phyloP scores from a whole-genome alignment of 345 rosid species.

The Hypericum perforatum region DNA sequence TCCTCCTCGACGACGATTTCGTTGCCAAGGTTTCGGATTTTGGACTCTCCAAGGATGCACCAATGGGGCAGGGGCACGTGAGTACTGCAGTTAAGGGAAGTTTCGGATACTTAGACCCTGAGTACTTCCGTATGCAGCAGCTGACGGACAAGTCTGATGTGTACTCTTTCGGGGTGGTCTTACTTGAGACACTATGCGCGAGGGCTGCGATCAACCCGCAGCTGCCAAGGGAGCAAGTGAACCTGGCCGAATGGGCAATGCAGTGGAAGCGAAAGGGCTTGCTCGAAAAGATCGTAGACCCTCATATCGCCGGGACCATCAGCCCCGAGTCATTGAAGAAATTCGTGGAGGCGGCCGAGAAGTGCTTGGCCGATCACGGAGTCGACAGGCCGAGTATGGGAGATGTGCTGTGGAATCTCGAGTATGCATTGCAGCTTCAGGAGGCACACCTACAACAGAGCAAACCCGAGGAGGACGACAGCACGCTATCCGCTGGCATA shows the following conservation, averaged over 20 bases:
- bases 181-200: constrained; percentile 94
- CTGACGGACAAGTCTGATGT: constrained; percentile 95
- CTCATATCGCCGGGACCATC: constrained; percentile 72
- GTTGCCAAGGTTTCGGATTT: constrained; percentile 98
- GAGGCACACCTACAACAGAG: constrained; percentile 52
- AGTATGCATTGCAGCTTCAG: constrained; percentile 87
- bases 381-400: constrained; percentile 97
- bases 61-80: constrained; percentile 92
- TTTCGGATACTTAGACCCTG: constrained; percentile 96
- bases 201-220: constrained; percentile 96
- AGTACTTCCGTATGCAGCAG: constrained; percentile 95
- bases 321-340: constrained; percentile 87
- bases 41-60: constrained; percentile 94
- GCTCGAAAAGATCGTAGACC: constrained; percentile 93
- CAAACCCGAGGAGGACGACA: constrained; percentile 37
- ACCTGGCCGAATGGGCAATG: constrained; percentile 99
- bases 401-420: constrained; percentile 95
- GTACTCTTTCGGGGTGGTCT: constrained; percentile 92
- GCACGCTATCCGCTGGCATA: constrained; percentile 8
- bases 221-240: constrained; percentile 93
- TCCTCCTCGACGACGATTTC: constrained; percentile 81
- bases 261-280: constrained; percentile 90
- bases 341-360: constrained; percentile 95
- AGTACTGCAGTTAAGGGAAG: constrained; percentile 99
- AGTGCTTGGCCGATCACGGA: constrained; percentile 88